Conservation (phyloP, 768 basidiomycete species). For the Mycena venus region DNA sequence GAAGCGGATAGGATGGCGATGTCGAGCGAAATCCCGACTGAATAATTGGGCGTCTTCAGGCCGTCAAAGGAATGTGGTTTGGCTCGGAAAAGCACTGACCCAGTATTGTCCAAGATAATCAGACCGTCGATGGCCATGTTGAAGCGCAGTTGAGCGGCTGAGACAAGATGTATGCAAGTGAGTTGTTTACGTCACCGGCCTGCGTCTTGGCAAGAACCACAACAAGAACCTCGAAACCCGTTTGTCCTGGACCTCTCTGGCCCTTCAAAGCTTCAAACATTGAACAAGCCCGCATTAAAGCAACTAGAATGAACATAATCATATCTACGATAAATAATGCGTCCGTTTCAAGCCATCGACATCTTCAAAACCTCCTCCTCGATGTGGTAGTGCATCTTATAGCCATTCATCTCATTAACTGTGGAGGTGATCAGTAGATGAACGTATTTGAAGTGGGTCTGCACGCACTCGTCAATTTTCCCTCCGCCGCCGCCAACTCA, state of each 20-base stretch:
- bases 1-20: constrained; percentile 81
- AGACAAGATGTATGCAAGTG: not conserved
- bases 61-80: constrained; percentile 32
- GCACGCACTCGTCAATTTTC: constrained; percentile 43
- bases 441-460: not conserved
- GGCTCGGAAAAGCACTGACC: constrained; percentile 60
- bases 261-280: no score
- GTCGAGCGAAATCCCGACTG: constrained; percentile 91
- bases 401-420: constrained; percentile 51
- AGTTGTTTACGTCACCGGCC: not conserved
- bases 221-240: not conserved
- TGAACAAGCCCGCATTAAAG: no score
- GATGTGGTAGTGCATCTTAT: constrained; percentile 46
- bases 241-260: not conserved
- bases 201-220: not conserved
- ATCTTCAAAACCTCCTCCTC: constrained; percentile 15
- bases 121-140: constrained; percentile 85
- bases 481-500: constrained; percentile 40
- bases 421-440: not conserved
- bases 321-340: not conserved
- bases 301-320: not conserved
- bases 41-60: constrained; percentile 79
- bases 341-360: not conserved
- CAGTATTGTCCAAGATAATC: constrained; percentile 81
- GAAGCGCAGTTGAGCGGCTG: not conserved